Conservation (phyloP, 768 basidiomycete species). For the Guyanaporus albipodus region DNA sequence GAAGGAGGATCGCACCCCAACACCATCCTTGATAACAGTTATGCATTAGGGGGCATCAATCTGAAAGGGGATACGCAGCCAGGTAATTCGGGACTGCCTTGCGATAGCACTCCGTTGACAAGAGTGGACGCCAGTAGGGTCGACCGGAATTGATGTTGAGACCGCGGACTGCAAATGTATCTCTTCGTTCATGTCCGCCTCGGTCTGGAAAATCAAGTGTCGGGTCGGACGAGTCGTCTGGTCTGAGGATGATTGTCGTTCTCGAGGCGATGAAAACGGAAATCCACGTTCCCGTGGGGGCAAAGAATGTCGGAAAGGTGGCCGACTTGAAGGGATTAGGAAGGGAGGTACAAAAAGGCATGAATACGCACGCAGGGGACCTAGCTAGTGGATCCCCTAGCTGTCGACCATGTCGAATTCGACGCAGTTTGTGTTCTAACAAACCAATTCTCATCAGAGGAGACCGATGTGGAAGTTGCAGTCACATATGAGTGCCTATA, state of each 20-base stretch:
- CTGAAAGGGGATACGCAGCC: conserved; percentile 69
- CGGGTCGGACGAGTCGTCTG: conserved; percentile 39
- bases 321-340: conserved; percentile 41
- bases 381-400: too few species aligned
- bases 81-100: too few species aligned
- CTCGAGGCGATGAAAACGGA: conserved; percentile 70
- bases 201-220: conserved; percentile 50
- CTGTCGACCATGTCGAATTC: too few species aligned
- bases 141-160: conserved; percentile 1
- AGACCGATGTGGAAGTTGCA: too few species aligned
- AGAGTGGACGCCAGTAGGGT: too few species aligned
- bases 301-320: conserved; percentile 41
- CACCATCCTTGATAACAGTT: conserved; percentile 63
- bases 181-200: conserved; percentile 40
- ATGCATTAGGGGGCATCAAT: conserved; percentile 52
- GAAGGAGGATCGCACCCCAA: conserved; percentile 68
- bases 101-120: too few species aligned
- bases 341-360: conserved; percentile 40
- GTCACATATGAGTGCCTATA: background rate
- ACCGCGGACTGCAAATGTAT: conserved; percentile 5
- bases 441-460: too few species aligned
- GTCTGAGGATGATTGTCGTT: conserved; percentile 40
- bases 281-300: conserved; percentile 45
- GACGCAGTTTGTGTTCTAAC: too few species aligned
- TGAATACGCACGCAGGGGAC: conserved; percentile 45